These are phyloP conservation scores for Calonectria hawksworthii DNA, from an alignment of 2,329 filamentous ascomycete species.

Conservation along the genomic window DNA sequence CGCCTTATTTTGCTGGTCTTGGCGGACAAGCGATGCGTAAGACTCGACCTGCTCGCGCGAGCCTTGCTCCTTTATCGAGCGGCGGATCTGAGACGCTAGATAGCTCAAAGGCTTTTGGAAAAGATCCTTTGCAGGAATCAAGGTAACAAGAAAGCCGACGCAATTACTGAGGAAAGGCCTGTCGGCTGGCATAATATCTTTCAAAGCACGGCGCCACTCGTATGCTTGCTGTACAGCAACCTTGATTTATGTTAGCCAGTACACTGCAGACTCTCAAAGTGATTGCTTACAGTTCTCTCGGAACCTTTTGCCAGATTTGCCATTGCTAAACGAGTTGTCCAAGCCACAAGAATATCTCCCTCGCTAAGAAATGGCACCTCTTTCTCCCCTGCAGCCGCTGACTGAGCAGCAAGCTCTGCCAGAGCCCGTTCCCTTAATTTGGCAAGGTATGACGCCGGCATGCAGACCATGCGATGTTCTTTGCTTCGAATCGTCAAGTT, in stretches of 20 bases:
- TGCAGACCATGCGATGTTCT: constrained; percentile 24
- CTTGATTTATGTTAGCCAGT: not conserved
- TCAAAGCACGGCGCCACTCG: not conserved
- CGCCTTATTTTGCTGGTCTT: not conserved
- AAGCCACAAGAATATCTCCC: not conserved
- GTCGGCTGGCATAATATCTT: not conserved
- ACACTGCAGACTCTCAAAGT: too few species aligned
- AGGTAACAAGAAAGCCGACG: not conserved
- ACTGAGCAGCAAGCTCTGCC: not conserved
- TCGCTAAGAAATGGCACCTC: not conserved
- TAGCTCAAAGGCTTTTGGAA: not conserved
- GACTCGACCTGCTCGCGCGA: not conserved
- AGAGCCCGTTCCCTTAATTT: not conserved
- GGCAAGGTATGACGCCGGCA: constrained; percentile 3
- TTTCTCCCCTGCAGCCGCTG: not conserved
- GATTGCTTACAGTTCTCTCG: not conserved
- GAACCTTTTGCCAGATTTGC: not conserved
- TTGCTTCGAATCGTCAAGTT: not conserved
- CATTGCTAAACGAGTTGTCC: not conserved
- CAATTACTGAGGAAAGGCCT: not conserved
- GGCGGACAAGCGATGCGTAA: not conserved
- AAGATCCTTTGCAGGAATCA: not conserved
- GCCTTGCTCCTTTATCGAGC: not conserved
- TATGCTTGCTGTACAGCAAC: not conserved
- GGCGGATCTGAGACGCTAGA: not conserved